Base-by-base conservation (phyloP, 495 filamentous ascomycete species). In the Immersiella caudata region DNA sequence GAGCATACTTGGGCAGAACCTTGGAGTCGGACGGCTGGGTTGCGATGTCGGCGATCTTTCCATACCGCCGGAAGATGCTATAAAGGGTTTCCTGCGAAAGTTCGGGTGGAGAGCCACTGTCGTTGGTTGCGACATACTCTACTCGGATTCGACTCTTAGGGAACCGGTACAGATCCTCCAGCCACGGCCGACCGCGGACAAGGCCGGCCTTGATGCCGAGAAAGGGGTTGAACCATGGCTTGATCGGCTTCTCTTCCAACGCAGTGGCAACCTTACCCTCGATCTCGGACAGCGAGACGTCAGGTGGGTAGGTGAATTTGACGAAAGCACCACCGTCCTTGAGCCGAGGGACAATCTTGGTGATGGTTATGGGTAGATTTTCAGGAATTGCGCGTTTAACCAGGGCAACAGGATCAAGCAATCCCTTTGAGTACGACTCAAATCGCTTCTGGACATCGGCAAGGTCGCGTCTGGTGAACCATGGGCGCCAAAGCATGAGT, bases 301-400 rank as follows among this genome's bases (percentile, higher is more conserved):
- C 82, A 11, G 78, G 71, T 20, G 85, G 81, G 70, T 92, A 84
- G 7, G 83, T 82, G 77, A 96, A 95, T 75, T 96, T 97, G 71
- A 97, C 88, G 77, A 95, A 98, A 8, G 93, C 92, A 9, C 96
- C 95, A 24, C 94, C 96, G 75, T 99, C 95, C 70, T 94, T 93
- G 29, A 94, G 80, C 21, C 93, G 86, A 1, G 93, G 91, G 54
- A 96, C 71, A 40, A 97, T 88, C 67, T 96, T 87, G 50, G 87
- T 91, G 68, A 97, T 85, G 50, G 89, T 84, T 26, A 95, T 78
- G n/a, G 87, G 79, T 14, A 89, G 69, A 0, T 74, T 72, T 5
- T 77, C 67, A 0, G 91, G 89, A 9, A 94, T 80, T 11, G 86
- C 90, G 21, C 83, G 80, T 40, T 85, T 83, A 20, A 91, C 83